Base-by-base conservation (phyloP, 306 rosid genomes). In the Lathyrus aphaca region DNA sequence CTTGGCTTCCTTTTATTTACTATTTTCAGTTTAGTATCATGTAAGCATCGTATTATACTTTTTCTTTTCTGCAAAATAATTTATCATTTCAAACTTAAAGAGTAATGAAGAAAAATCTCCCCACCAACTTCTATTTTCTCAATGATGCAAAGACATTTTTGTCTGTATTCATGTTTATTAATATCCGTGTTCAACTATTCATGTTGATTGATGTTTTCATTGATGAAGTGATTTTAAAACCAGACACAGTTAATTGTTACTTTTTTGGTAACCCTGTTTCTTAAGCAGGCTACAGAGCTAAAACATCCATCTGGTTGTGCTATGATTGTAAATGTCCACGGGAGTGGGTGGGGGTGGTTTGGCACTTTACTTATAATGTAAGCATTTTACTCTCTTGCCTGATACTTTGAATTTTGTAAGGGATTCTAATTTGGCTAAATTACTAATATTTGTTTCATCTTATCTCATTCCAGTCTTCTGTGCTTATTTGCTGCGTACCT, bases 231-330 rank as follows among this genome's bases (percentile, higher is more conserved):
- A 81, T 21, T 11, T 68, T 61, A 6, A 51, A 55, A 64, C 53
- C 63, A 37, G 14, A 62, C 50, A n/a, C 46, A 40, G 27, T 12
- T 49, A 67, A 58, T 11, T 38, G 16, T 71, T 57, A 39, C 29
- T 9, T 19, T 45, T 15, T 60, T 38, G 67, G 56, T 67, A 68
- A 66, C 74, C 64, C 46, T 72, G 69, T 74, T 76, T 75, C 67
- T 68, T 54, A 43, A 62, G 62, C 91, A 93, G 98, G 87, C 85
- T 59, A 87, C 92, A n/a, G 78, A 68, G 77, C 59, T 93, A 44
- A 93, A 74, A 72, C 98, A 93, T 81, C 97, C 98, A 35, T 90
- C 98, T 74, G 98, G 94, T 43, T 90, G 98, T 85, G 96, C 97
- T 49, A 60, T 76, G 63, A 70, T 86, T 29, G 72, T 74, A 23